Evolutionary conservation across 768 basidiomycete genomes (phyloP).

Genomic region (Pulveroboletus sp.): DNA sequence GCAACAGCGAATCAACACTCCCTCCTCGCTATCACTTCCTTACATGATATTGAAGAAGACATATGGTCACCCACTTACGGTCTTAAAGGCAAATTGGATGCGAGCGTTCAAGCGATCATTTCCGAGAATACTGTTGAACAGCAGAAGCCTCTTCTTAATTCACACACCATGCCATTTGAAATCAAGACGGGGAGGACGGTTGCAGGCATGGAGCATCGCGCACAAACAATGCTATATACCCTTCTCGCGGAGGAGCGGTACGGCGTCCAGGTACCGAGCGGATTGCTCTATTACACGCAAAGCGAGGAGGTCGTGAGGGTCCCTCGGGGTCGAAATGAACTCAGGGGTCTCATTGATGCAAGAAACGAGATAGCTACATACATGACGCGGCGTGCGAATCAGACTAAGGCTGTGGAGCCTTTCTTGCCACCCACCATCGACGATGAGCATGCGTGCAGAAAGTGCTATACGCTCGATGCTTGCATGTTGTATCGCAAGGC

Average conservation of each 20-base stretch:
- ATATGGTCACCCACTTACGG: slow-evolving; percentile 97
- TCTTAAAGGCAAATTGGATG: slow-evolving; percentile 94
- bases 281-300: slow-evolving; percentile 93
- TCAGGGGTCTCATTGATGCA: slow-evolving; percentile 74
- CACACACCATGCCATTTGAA: slow-evolving; percentile 69
- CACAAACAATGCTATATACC: slow-evolving; percentile 97
- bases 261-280: slow-evolving; percentile 71
- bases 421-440: slow-evolving; percentile 90
- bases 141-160: slow-evolving; percentile 18
- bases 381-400: slow-evolving; percentile 51
- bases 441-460: slow-evolving; percentile 69
- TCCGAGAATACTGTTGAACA: slow-evolving; percentile 39
- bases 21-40: slow-evolving; percentile 64
- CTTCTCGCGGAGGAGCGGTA: slow-evolving; percentile 90
- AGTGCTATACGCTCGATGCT: slow-evolving; percentile 76
- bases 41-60: slow-evolving; percentile 93
- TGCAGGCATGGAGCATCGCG: slow-evolving; percentile 87
- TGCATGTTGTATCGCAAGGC: slow-evolving; percentile 96
- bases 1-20: slow-evolving; percentile 45
- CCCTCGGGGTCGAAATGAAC: slow-evolving; percentile 73
- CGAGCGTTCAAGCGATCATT: slow-evolving; percentile 70
- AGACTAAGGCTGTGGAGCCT: slow-evolving; percentile 35
- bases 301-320: slow-evolving; percentile 84
- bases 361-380: slow-evolving; percentile 84
- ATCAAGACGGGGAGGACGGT: slow-evolving; percentile 89